These are phyloP conservation scores for Scedosporium boydii DNA, from an alignment of 2,329 filamentous ascomycete species.

Conservation along the genomic window DNA sequence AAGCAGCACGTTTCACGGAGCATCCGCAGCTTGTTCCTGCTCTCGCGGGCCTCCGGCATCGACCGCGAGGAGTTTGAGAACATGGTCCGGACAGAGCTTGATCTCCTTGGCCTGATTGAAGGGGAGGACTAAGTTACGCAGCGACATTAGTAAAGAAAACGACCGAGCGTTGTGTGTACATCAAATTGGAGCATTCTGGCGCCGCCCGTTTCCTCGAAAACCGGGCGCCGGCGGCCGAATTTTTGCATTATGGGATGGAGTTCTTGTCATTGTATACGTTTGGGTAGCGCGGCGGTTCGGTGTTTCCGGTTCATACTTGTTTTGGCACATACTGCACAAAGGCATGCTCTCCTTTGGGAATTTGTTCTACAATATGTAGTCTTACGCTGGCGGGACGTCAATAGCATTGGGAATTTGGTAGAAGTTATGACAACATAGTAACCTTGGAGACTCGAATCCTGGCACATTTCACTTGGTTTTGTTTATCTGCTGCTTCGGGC, in stretches of 20 bases:
- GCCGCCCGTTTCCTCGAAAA: background rate
- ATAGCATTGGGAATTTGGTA: too few species aligned
- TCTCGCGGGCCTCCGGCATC: slow-evolving; percentile 64
- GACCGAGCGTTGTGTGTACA: background rate
- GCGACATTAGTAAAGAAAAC: background rate
- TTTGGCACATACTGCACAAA: background rate
- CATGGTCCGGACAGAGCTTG: slow-evolving; percentile 61
- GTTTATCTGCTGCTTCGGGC: too few species aligned
- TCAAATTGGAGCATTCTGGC: background rate
- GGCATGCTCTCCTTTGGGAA: background rate
- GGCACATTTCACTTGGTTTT: too few species aligned
- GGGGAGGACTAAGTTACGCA: slow-evolving; percentile 26
- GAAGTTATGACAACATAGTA: too few species aligned
- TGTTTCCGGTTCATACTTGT: background rate
- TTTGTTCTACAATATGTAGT: background rate
- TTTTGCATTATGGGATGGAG: background rate
- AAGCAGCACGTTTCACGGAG: slow-evolving; percentile 72
- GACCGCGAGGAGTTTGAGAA: slow-evolving; percentile 65
- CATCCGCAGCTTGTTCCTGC: slow-evolving; percentile 65
- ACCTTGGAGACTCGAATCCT: too few species aligned
- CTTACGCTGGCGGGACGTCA: background rate
- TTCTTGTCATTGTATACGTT: background rate
- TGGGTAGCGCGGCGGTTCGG: background rate
- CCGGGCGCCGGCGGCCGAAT: background rate
- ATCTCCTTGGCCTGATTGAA: slow-evolving; percentile 60